phyloP scores from a whole-genome alignment of 139 green algal genomes.

The Ettlia oleoabundans region DNA sequence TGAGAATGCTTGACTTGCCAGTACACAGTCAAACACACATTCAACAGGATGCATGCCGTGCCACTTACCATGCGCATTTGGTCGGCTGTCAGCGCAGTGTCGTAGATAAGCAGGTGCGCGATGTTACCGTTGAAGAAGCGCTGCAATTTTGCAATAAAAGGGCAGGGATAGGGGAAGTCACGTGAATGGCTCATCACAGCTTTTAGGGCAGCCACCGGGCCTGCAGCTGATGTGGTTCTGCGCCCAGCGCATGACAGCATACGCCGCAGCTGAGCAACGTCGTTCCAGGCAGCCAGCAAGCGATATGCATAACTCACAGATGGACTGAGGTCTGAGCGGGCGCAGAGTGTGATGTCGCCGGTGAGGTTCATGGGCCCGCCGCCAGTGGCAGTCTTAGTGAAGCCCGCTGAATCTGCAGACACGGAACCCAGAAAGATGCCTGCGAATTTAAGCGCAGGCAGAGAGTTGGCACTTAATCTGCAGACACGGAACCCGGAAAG shows the following conservation, averaged over 20 bases:
- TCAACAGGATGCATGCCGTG: too few relatives aligned
- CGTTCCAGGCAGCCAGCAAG: too few relatives aligned
- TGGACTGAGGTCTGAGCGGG: slow-evolving; percentile 51
- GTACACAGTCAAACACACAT: too few relatives aligned
- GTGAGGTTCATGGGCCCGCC: slow-evolving; percentile 45
- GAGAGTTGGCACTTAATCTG: slow-evolving; percentile 25
- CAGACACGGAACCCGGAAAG: too few relatives aligned
- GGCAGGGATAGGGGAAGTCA: too few relatives aligned
- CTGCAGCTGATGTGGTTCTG: neutral
- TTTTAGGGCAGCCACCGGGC: neutral
- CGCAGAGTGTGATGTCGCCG: slow-evolving; percentile 58
- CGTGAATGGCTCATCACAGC: neutral
- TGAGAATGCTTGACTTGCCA: too few relatives aligned
- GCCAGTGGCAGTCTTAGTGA: slow-evolving; percentile 16
- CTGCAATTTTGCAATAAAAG: slow-evolving; percentile 20
- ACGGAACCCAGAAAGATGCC: too few relatives aligned
- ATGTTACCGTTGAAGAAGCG: slow-evolving; percentile 53
- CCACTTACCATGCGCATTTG: slow-evolving; percentile 22
- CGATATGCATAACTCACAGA: too few relatives aligned
- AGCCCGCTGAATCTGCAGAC: slow-evolving; percentile 30
- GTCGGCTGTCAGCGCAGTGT: slow-evolving; percentile 26
- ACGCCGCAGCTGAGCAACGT: too few relatives aligned
- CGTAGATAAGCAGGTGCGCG: slow-evolving; percentile 49
- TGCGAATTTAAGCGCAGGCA: too few relatives aligned
- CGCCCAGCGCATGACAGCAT: too few relatives aligned